Percentiles rank a stretch among this genome's conserved stretches.
Evolutionary conservation across 768 basidiomycete genomes (phyloP).

Genomic region (Leucosporidium yakuticum): DNA sequence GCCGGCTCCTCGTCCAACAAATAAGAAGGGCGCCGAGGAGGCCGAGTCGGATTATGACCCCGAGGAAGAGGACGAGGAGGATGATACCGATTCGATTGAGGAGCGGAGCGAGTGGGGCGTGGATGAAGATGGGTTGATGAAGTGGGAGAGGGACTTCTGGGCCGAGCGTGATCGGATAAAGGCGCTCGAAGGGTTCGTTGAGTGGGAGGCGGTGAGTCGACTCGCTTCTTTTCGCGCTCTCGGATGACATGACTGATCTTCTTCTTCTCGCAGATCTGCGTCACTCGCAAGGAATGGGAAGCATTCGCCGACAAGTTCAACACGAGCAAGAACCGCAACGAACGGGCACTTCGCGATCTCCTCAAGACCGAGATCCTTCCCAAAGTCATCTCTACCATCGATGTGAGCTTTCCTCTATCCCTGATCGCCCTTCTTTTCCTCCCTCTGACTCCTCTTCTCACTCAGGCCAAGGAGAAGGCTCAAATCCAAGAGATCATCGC

Average conservation of each 20-base stretch:
- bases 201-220: constrained; percentile 77
- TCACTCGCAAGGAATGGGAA: constrained; percentile 79
- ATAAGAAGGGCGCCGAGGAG: not conserved
- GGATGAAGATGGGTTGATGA: constrained; percentile 30
- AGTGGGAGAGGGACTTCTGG: constrained; percentile 35
- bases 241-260: not conserved
- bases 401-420: constrained; percentile 53
- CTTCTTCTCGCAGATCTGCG: constrained; percentile 58
- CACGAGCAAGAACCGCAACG: constrained; percentile 68
- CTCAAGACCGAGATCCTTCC: constrained; percentile 65
- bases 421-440: constrained; percentile 50
- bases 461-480: constrained; percentile 58
- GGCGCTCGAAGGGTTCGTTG: constrained; percentile 54
- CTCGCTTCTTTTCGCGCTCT: not conserved
- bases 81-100: not conserved
- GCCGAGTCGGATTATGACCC: not conserved
- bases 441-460: constrained; percentile 21
- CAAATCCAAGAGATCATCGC: constrained; percentile 48
- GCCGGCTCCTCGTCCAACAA: not conserved
- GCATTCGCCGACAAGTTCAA: constrained; percentile 67
- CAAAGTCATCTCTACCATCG: constrained; percentile 52
- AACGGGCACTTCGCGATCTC: constrained; percentile 68
- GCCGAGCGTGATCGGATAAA: constrained; percentile 25
- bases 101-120: constrained; percentile 14
- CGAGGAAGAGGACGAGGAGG: constrained; percentile 33